Base-by-base conservation (phyloP, 2,329 filamentous ascomycete genomes). In the Onygena corvina region DNA sequence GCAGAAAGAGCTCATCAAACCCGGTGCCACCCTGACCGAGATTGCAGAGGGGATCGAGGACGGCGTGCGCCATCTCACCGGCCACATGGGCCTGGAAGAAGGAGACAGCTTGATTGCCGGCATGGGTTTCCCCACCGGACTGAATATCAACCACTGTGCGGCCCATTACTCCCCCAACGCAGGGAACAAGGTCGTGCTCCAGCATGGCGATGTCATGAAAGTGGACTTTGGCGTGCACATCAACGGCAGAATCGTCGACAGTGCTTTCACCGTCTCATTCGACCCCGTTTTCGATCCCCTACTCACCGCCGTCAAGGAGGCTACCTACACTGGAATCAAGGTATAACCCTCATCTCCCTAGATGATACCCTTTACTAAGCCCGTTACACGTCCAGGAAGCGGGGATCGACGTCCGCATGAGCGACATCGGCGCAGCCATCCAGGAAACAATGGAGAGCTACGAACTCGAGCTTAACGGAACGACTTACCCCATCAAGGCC, bases 361-460 rank as follows among this genome's bases (percentile, higher is more conserved):
- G 46, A 20, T 12, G 11, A 27, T 44, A 8, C 9, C 30, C 30
- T 4, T 14, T 12, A 12, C 46, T 40, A 16, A 40, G 46, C 18
- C 49, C 34, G 6, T 11, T 20, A 35, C 14, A 11, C 9, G 2
- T 25, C 31, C 57, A 80, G 73, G 85, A 93, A 71, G 88, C 89
- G 4, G 89, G 89, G 59, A 94, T 95, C 60, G 89, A 95, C 63
- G 88, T 87, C 42, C 81, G 89, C 50, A 81, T 95, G 59, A 82
- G 84, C 55, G 87, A 94, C 60, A 85, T 94, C 55, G 86, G 88
- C 52, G 84, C 78, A 7, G 75, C 79, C 14, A 90, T 94, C 59
- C 88, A 94, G 68, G 87, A 94, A 68, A 79, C 83, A 23, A 94
- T 94, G 87, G 88, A 94, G 70, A 89, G 84, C 66, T 92, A 90